phyloP scores from a whole-genome alignment of 139 green algal species.

The Closterium sp. region DNA sequence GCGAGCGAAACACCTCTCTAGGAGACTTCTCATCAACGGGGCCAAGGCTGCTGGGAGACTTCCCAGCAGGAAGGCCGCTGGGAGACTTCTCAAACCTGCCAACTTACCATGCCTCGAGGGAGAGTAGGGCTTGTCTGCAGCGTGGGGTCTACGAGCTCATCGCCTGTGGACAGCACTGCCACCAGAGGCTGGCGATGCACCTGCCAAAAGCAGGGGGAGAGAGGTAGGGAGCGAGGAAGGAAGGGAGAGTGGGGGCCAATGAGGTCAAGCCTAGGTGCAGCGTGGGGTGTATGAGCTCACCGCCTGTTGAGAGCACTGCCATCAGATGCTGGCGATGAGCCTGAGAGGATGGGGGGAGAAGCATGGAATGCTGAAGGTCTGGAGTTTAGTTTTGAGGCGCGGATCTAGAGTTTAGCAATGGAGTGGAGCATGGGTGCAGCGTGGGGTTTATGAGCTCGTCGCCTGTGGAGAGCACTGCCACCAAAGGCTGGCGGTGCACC shows the following conservation, averaged over 20 bases:
- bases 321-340: constrained; percentile 54
- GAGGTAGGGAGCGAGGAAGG: not conserved
- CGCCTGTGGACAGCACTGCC: constrained; percentile 85
- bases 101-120: constrained; percentile 16
- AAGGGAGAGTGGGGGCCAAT: constrained; percentile 8
- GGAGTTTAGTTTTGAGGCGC: too few relatives aligned
- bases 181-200: constrained; percentile 58
- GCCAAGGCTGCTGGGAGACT: too few relatives aligned
- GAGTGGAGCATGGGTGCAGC: too few relatives aligned
- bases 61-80: too few relatives aligned
- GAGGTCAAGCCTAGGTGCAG: too few relatives aligned
- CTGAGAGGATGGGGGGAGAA: constrained; percentile 9
- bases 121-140: constrained; percentile 11
- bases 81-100: too few relatives aligned
- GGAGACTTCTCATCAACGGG: too few relatives aligned
- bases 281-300: constrained; percentile 67
- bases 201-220: constrained; percentile 4
- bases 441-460: constrained; percentile 72
- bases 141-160: constrained; percentile 70
- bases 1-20: too few relatives aligned
- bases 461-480: constrained; percentile 87
- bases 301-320: constrained; percentile 84
- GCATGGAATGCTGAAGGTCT: too few relatives aligned
- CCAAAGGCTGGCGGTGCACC: constrained; percentile 47
- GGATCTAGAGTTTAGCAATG: too few relatives aligned